Evolutionary conservation across 257 asterid genomes (phyloP).

Genomic region (Paulownia fortunei): DNA sequence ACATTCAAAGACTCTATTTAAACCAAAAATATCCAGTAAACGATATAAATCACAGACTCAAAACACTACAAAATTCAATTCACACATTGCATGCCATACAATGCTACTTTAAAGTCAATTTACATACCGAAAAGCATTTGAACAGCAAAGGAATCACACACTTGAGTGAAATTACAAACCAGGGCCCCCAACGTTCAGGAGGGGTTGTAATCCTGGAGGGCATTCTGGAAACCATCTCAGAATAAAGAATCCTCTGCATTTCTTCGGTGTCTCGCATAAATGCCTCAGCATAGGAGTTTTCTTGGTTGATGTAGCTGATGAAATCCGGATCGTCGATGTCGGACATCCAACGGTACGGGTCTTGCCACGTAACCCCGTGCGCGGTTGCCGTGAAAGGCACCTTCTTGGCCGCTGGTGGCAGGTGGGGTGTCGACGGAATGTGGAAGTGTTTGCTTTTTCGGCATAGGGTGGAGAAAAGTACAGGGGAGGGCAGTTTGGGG

Average conservation of each 20-base stretch:
- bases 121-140: not conserved
- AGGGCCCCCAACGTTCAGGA: conserved; percentile 90
- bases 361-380: conserved; percentile 71
- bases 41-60: not conserved
- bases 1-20: not conserved
- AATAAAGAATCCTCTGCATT: conserved; percentile 57
- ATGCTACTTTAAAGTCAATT: not conserved
- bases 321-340: conserved; percentile 79
- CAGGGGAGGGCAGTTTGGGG: conserved; percentile 34
- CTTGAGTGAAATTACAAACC: conserved; percentile 51
- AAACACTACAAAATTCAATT: not conserved
- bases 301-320: conserved; percentile 60
- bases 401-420: conserved; percentile 73
- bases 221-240: conserved; percentile 80
- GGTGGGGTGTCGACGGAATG: conserved; percentile 25
- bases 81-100: not conserved
- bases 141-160: not conserved
- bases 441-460: conserved; percentile 30
- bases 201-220: conserved; percentile 76
- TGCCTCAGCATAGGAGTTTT: conserved; percentile 73
- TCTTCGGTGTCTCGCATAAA: conserved; percentile 74
- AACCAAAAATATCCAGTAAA: not conserved
- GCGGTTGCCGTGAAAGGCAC: conserved; percentile 66
- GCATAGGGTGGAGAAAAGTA: conserved; percentile 61
- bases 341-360: conserved; percentile 93